Evolutionary conservation across 148 eudicot genomes (phyloP).

Genomic region (Pouteria glomerata): DNA sequence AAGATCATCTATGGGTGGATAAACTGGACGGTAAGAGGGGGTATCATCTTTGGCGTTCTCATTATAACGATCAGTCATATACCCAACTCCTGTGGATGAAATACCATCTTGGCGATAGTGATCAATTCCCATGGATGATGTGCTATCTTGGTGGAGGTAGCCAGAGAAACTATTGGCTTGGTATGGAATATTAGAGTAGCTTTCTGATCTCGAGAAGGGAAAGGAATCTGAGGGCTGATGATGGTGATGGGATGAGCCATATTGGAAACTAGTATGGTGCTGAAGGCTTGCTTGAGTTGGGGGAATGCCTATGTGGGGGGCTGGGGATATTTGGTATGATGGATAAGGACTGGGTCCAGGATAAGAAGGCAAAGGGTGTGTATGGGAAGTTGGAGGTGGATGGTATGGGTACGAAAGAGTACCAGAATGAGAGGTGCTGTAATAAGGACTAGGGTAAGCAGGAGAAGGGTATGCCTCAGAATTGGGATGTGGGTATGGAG

Average conservation of each 20-base stretch:
- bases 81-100: too few species aligned
- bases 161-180: slow-evolving; percentile 32
- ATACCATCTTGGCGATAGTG: neutral
- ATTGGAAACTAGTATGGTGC: slow-evolving; percentile 36
- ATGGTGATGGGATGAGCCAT: slow-evolving; percentile 35
- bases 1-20: slow-evolving; percentile 51
- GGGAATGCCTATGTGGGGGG: too few species aligned
- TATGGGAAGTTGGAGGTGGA: slow-evolving; percentile 14
- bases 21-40: slow-evolving; percentile 21
- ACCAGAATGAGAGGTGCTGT: slow-evolving; percentile 28
- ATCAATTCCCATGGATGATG: slow-evolving; percentile 9
- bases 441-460: slow-evolving; percentile 24
- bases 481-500: slow-evolving; percentile 27
- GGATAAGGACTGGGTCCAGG: too few species aligned
- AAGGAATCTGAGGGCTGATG: slow-evolving; percentile 26
- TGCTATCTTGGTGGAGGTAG: slow-evolving; percentile 21
- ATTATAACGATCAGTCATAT: too few species aligned
- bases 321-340: too few species aligned
- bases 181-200: slow-evolving; percentile 33
- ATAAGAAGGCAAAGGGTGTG: too few species aligned
- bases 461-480: slow-evolving; percentile 26
- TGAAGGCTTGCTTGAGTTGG: slow-evolving; percentile 33
- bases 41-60: slow-evolving; percentile 12
- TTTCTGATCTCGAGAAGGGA: too few species aligned
- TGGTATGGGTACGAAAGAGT: slow-evolving; percentile 16